Percentiles rank a stretch among this genome's conserved stretches.
These are phyloP conservation scores for Cercospora sp. DNA, from an alignment of 2,329 filamentous ascomycete genomes.

Conservation along the genomic window DNA sequence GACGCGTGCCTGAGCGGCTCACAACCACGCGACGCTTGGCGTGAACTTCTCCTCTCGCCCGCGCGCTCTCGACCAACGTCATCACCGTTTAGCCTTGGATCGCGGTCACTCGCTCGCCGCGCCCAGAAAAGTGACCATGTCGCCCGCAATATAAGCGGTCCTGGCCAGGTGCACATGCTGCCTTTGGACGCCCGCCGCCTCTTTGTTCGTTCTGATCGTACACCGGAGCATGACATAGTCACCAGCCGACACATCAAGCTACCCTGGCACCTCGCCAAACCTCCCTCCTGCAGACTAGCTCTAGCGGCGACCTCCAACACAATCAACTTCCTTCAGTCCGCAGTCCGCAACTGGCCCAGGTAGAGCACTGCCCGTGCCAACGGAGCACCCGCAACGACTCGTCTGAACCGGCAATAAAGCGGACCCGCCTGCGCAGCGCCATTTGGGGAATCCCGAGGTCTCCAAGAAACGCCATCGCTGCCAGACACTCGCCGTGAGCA, in stretches of 20 bases:
- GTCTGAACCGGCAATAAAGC: conserved; percentile 3
- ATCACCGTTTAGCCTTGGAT: neutral
- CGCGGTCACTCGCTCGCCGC: neutral
- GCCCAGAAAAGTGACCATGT: neutral
- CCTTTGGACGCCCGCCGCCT: neutral
- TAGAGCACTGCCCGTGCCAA: neutral
- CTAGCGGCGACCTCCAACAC: conserved; percentile 12
- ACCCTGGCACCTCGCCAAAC: conserved; percentile 14
- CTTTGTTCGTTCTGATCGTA: neutral
- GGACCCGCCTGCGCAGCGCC: conserved; percentile 11
- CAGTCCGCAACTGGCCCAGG: conserved; percentile 23
- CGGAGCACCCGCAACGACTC: conserved; percentile 8
- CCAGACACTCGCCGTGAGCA: conserved; percentile 1
- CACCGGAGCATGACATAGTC: neutral
- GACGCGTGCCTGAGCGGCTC: neutral
- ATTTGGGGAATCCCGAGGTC: conserved; percentile 8
- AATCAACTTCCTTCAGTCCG: conserved; percentile 31
- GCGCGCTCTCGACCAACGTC: neutral
- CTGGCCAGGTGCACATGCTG: neutral
- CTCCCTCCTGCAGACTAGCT: conserved; percentile 23
- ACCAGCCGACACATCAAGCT: neutral
- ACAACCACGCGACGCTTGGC: neutral
- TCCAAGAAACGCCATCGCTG: neutral
- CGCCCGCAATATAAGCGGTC: neutral
- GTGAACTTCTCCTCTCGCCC: neutral